Evolutionary conservation across 176 grass and related monocot species (phyloP).

Genomic region (Musa itinerans): DNA sequence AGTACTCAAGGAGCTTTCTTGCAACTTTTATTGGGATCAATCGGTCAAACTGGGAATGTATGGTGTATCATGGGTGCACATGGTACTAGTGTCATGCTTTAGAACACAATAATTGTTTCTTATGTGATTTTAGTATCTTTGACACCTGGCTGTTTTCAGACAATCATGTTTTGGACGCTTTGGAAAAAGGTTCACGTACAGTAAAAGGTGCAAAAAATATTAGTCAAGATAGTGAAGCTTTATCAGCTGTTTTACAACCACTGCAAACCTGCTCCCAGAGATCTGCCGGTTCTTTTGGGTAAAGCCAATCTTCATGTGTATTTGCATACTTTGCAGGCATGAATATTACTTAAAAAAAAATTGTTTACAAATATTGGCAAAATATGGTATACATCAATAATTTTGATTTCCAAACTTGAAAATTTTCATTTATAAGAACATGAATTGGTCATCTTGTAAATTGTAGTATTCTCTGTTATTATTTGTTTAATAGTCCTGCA

Average conservation of each 20-base stretch:
- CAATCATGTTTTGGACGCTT: constrained; percentile 57
- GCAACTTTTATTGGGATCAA: background rate
- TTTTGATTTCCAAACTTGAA: too few species aligned
- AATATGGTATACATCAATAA: too few species aligned
- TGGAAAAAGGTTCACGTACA: constrained; percentile 86
- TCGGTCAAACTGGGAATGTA: background rate
- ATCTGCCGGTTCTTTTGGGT: constrained; percentile 49
- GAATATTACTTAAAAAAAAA: background rate
- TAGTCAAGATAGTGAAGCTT: constrained; percentile 57
- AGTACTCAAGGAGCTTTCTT: background rate
- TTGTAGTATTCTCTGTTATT: background rate
- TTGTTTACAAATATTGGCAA: background rate
- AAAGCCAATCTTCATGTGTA: constrained; percentile 22
- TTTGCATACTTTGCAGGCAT: background rate
- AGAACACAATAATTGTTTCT: background rate
- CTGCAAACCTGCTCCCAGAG: constrained; percentile 53
- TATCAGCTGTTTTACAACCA: constrained; percentile 53
- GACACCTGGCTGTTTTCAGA: constrained; percentile 31
- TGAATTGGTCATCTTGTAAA: background rate
- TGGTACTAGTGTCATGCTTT: background rate
- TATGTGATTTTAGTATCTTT: background rate
- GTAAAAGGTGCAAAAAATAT: constrained; percentile 63
- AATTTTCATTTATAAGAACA: too few species aligned
- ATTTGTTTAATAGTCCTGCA: background rate
- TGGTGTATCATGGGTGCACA: background rate